Percentiles rank a stretch among this genome's conserved stretches.
phyloP scores from a whole-genome alignment of 768 basidiomycete species.

The Xerocomus spinulosus region DNA sequence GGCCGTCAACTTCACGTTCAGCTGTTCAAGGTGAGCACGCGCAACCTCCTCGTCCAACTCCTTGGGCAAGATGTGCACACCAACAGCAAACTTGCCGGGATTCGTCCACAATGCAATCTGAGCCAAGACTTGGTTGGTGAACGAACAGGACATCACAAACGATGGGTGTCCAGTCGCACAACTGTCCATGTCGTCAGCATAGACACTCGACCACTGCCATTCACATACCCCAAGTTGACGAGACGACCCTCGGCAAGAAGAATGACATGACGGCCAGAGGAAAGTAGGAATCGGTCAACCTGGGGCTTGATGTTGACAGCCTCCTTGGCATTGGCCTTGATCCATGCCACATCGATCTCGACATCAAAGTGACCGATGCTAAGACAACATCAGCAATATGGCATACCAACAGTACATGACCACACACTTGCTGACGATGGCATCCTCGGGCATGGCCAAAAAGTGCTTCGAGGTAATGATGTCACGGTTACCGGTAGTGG shows the following conservation, averaged over 20 bases:
- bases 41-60: constrained; percentile 99
- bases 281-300: constrained; percentile 96
- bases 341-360: constrained; percentile 96
- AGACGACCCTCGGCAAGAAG: constrained; percentile 98
- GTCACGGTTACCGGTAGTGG: constrained; percentile 97
- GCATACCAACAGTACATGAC: background rate
- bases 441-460: constrained; percentile 92
- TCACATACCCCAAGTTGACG: constrained; percentile 89
- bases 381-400: constrained; percentile 8
- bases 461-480: constrained; percentile 95
- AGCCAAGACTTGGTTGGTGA: constrained; percentile 96
- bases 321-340: constrained; percentile 86
- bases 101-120: constrained; percentile 98
- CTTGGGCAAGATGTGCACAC: constrained; percentile 98
- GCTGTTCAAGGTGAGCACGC: constrained; percentile 85
- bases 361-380: constrained; percentile 86
- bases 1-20: constrained; percentile 91
- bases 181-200: constrained; percentile 32
- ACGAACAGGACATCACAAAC: constrained; percentile 99
- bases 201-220: background rate
- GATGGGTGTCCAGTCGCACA: constrained; percentile 99
- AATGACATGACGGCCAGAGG: constrained; percentile 89
- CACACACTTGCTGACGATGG: constrained; percentile 93
- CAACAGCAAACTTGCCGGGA: constrained; percentile 87
- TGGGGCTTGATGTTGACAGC: constrained; percentile 95